Evolutionary conservation across 192 early-diverging fungal genomes (phyloP).

Genomic region (Cladochytrium replicatum): DNA sequence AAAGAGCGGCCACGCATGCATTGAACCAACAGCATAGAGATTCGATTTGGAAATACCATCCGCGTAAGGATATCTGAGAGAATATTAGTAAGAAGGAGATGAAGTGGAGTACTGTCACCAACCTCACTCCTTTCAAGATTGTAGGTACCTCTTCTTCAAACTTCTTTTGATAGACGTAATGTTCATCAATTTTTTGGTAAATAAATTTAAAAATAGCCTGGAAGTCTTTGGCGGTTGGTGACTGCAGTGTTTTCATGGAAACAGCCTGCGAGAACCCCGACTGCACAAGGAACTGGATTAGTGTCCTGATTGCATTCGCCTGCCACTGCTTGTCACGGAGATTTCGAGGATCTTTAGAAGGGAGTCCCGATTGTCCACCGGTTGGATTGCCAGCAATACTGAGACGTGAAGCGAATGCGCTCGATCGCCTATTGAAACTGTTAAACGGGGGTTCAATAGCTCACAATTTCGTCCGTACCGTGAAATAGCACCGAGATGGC

Average conservation of each 20-base stretch:
- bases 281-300: constrained; percentile 55
- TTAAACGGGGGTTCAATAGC: no score
- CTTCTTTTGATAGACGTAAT: constrained; percentile 49
- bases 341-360: constrained; percentile 65
- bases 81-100: not conserved
- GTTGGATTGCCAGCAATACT: no score
- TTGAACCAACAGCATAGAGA: constrained; percentile 51
- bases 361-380: no score
- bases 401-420: no score
- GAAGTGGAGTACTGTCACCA: constrained; percentile 19
- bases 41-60: constrained; percentile 62
- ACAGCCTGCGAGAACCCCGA: constrained; percentile 49
- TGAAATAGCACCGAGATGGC: no score
- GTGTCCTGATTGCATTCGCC: constrained; percentile 40
- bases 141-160: constrained; percentile 60
- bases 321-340: constrained; percentile 53
- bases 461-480: no score
- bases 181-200: constrained; percentile 57
- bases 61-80: constrained; percentile 49
- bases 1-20: constrained; percentile 61
- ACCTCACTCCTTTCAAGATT: constrained; percentile 49
- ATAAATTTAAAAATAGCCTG: constrained; percentile 63
- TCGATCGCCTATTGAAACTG: no score
- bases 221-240: constrained; percentile 62
- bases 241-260: constrained; percentile 43